Percentiles rank a stretch among this genome's conserved stretches.
These are phyloP conservation scores for Geum urbanum DNA, from an alignment of 306 rosid genomes.

Conservation along the genomic window DNA sequence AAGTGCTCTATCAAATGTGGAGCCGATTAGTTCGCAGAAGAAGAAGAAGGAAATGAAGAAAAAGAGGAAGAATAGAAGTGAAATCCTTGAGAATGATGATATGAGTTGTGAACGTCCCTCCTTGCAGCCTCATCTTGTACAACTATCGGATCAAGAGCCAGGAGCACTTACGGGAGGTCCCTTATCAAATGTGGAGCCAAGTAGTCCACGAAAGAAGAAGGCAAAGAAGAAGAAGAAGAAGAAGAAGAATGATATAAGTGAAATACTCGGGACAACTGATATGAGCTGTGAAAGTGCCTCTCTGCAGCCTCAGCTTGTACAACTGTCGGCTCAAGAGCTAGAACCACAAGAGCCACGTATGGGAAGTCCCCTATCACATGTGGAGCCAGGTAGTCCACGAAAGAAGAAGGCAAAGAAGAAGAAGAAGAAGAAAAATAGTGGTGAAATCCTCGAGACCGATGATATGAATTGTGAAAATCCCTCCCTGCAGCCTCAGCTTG, in stretches of 20 bases:
- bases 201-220: background rate
- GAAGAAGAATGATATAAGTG: no score
- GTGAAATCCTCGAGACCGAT: background rate
- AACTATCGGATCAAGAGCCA: no score
- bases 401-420: conserved; percentile 5
- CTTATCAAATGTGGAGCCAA: no score
- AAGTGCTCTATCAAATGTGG: no score
- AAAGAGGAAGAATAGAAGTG: background rate
- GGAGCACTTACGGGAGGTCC: no score
- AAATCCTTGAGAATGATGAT: background rate
- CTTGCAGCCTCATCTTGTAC: background rate
- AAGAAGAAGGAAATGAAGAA: conserved; percentile 6
- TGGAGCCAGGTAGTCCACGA: no score
- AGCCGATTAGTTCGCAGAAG: background rate
- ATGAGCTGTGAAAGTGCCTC: background rate
- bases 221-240: background rate
- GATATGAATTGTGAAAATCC: conserved; percentile 4
- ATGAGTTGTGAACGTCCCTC: background rate
- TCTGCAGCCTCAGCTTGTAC: background rate
- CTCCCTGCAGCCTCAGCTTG: background rate
- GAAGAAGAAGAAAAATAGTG: background rate
- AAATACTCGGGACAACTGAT: background rate
- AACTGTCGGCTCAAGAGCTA: no score
- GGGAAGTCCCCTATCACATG: no score
- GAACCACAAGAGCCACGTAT: no score